phyloP scores from a whole-genome alignment of 768 basidiomycete species.

The Amyloporia xantha region DNA sequence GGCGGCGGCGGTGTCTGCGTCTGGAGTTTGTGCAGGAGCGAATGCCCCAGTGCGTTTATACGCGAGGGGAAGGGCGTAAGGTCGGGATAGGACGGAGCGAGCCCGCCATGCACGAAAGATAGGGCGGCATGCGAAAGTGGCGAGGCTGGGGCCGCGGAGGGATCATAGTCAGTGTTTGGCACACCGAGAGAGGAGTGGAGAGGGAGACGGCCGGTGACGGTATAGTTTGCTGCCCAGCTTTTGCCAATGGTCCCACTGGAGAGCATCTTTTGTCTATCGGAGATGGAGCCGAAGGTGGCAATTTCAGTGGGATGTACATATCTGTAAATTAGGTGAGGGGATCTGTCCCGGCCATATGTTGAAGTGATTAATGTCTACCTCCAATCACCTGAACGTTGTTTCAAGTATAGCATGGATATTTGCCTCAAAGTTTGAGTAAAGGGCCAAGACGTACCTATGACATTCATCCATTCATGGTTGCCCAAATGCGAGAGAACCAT shows the following conservation, averaged over 20 bases:
- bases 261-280: slow-evolving; percentile 65
- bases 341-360: neutral
- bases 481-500: slow-evolving; percentile 74
- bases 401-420: slow-evolving; percentile 5
- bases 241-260: slow-evolving; percentile 72
- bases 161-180: slow-evolving; percentile 48
- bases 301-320: slow-evolving; percentile 83
- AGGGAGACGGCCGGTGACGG: slow-evolving; percentile 74
- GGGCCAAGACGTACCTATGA: slow-evolving; percentile 45
- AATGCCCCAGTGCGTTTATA: slow-evolving; percentile 71
- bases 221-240: slow-evolving; percentile 84
- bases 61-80: slow-evolving; percentile 76
- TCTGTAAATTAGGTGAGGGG: slow-evolving; percentile 39
- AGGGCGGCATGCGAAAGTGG: slow-evolving; percentile 71
- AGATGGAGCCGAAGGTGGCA: slow-evolving; percentile 69
- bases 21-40: slow-evolving; percentile 68
- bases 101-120: slow-evolving; percentile 91
- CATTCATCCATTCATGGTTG: slow-evolving; percentile 97
- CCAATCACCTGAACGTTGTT: slow-evolving; percentile 62
- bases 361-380: slow-evolving; percentile 43
- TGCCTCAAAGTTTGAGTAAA: neutral
- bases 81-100: slow-evolving; percentile 68
- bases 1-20: slow-evolving; percentile 57
- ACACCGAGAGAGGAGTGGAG: slow-evolving; percentile 64
- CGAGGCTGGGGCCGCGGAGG: slow-evolving; percentile 38